A percentile compares a stretch with the other conserved stretches of the same genome.
These are phyloP conservation scores for Lactarius hatsudake DNA, from an alignment of 768 basidiomycete species.

Conservation along the genomic window DNA sequence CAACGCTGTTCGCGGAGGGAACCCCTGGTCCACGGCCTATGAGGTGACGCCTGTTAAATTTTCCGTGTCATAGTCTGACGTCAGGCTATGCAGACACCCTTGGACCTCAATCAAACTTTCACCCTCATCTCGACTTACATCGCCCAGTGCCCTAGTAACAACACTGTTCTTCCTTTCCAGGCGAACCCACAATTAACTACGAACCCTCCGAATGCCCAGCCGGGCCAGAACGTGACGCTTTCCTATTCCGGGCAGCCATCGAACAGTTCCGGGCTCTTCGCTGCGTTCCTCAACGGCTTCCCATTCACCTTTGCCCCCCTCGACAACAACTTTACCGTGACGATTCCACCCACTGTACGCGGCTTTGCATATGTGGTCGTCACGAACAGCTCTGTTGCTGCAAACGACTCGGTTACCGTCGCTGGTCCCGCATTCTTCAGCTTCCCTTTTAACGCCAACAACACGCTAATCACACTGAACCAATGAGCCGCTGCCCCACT, in stretches of 20 bases:
- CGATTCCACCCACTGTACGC: neutral
- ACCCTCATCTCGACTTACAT: slow-evolving; percentile 48
- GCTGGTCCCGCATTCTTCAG: slow-evolving; percentile 8
- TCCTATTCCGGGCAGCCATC: slow-evolving; percentile 19
- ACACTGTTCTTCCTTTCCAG: slow-evolving; percentile 48
- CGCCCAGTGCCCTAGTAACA: slow-evolving; percentile 46
- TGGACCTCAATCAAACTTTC: slow-evolving; percentile 41
- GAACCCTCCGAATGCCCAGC: slow-evolving; percentile 33
- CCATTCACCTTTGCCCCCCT: slow-evolving; percentile 5
- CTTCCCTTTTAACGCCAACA: slow-evolving; percentile 9
- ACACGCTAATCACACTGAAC: slow-evolving; percentile 1
- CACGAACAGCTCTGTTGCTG: neutral
- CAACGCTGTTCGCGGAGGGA: slow-evolving; percentile 39
- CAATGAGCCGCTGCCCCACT: neutral
- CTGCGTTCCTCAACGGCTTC: slow-evolving; percentile 8
- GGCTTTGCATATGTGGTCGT: slow-evolving; percentile 7
- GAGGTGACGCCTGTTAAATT: slow-evolving; percentile 32
- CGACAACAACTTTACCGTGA: neutral
- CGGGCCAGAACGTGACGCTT: slow-evolving; percentile 35
- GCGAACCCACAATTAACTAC: slow-evolving; percentile 45
- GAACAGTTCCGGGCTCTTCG: slow-evolving; percentile 7
- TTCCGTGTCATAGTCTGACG: neutral
- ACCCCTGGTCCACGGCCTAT: slow-evolving; percentile 49
- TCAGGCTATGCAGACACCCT: slow-evolving; percentile 24
- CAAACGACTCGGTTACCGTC: slow-evolving; percentile 7